These are phyloP conservation scores for Ganoderma resinaceum DNA, from an alignment of 1,284 basidiomycete species.

Conservation along the genomic window DNA sequence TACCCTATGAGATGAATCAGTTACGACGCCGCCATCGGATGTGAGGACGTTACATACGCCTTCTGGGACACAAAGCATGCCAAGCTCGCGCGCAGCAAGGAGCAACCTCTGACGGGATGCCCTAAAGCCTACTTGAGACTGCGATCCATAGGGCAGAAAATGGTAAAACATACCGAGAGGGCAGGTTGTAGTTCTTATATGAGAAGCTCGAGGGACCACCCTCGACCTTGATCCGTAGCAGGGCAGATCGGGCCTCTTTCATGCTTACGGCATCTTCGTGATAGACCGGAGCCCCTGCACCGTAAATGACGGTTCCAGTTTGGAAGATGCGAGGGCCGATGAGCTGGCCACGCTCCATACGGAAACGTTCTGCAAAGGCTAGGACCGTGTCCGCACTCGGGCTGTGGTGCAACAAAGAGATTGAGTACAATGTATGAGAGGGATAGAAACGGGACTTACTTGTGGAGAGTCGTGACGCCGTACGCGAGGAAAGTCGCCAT, in stretches of 20 bases:
- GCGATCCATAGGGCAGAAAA: background rate
- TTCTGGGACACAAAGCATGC: constrained; percentile 77
- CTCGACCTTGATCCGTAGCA: constrained; percentile 72
- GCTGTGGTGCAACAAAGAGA: constrained; percentile 41
- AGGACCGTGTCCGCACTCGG: constrained; percentile 68
- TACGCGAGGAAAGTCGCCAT: constrained; percentile 77
- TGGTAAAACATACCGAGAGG: constrained; percentile 55
- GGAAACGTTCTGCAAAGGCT: constrained; percentile 67
- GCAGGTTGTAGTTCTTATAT: constrained; percentile 80
- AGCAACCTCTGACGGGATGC: constrained; percentile 75
- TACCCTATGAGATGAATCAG: constrained; percentile 50
- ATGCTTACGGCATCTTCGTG: constrained; percentile 70
- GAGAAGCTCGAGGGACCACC: constrained; percentile 73
- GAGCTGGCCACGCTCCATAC: constrained; percentile 70
- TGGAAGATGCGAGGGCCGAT: constrained; percentile 76
- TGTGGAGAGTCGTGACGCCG: constrained; percentile 80
- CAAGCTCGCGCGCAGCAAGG: constrained; percentile 62
- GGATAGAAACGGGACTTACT: constrained; percentile 49
- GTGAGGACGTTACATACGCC: constrained; percentile 49
- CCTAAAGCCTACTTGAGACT: constrained; percentile 40
- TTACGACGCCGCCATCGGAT: background rate
- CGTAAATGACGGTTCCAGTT: constrained; percentile 71
- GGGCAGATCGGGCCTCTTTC: constrained; percentile 66
- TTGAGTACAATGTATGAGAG: background rate
- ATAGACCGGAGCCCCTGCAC: constrained; percentile 54